Conservation (phyloP, 768 basidiomycete genomes). For the Tylopilus intermedius region DNA sequence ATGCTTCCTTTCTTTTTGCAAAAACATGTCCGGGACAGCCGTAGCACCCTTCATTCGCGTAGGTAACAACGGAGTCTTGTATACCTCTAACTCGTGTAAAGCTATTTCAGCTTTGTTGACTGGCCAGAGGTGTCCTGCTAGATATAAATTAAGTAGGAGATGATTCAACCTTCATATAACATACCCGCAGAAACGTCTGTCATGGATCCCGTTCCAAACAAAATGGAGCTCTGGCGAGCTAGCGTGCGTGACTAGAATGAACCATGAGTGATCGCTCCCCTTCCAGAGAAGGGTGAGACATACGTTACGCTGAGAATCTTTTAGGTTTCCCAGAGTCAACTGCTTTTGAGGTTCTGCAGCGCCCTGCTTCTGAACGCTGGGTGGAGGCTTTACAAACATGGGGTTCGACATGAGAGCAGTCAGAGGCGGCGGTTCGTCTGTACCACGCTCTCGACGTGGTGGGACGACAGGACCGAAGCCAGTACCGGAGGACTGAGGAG, state of each 20-base stretch:
- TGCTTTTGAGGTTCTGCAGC: constrained; percentile 27
- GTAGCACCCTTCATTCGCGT: constrained; percentile 44
- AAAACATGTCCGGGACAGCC: constrained; percentile 59
- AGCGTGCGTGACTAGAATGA: constrained; percentile 43
- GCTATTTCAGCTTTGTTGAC: constrained; percentile 59
- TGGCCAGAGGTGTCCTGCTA: constrained; percentile 29
- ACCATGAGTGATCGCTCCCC: constrained; percentile 2
- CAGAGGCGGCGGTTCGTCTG: constrained; percentile 68
- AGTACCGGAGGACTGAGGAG: constrained; percentile 54
- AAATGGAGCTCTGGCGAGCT: constrained; percentile 47
- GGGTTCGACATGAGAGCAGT: constrained; percentile 59
- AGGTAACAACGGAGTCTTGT: constrained; percentile 74
- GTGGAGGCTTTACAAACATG: constrained; percentile 62
- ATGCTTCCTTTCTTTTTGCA: constrained; percentile 40
- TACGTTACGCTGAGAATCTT: constrained; percentile 54
- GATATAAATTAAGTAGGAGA: constrained; percentile 14
- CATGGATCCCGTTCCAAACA: constrained; percentile 40
- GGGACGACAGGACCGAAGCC: constrained; percentile 40
- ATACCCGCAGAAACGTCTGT: constrained; percentile 31
- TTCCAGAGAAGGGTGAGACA: constrained; percentile 22
- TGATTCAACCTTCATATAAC: constrained; percentile 11
- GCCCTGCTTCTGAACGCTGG: constrained; percentile 22
- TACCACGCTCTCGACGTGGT: constrained; percentile 41
- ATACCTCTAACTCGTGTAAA: constrained; percentile 68
- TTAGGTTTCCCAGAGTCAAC: constrained; percentile 54